Evolutionary conservation across 768 basidiomycete species (phyloP), one percentile per base, ranked within the genome.

Genomic region (Rubroboletus satanas): DNA sequence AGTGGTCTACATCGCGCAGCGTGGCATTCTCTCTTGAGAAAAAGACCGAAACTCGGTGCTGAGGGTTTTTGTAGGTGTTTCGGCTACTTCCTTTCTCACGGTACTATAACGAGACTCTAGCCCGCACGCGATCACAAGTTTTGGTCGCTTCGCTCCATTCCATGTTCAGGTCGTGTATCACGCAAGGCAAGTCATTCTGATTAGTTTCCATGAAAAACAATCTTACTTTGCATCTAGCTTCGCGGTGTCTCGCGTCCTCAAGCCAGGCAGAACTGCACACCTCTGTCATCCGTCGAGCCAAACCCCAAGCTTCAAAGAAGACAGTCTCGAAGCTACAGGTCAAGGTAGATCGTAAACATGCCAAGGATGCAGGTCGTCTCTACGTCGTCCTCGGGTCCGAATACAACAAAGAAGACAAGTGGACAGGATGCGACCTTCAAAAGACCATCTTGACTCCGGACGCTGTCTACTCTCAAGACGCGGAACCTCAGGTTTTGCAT

Each of bases 381-480:
- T 85, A 89, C 61, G 83, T 88, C 54, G 79, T 95, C 15, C 81
- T 93, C 7, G 94, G 94, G 12, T 83, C 83, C 15, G 77, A 83
- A 39, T 75, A 81, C 7, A 79, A 80, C 56, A 80, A 88, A 51
- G 83, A 86, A 51, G 65, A 74, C 52, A 83, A 83, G 65, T 95
- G 93, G 90, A 62, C 68, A 38, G 73, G 75, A 26, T 83, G 83
- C 67, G 79, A 84, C 70, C 83, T 95, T 44, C 82, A 83, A 41
- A 78, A 78, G 60, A 69, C 82, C 52, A 72, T 90, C 62, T 75
- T 91, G 49, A 76, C 83, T 54, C 75, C 81, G 42, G 73, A 79
- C 17, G 74, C 73, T n/a, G 71, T 87, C 48, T 35, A 63, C 55
- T 54, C 63, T 41, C 31, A 57, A 57, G 51, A 57, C 41, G 41